Base-by-base conservation (phyloP, 164 flowering plant species). In the Vitis labrusca region DNA sequence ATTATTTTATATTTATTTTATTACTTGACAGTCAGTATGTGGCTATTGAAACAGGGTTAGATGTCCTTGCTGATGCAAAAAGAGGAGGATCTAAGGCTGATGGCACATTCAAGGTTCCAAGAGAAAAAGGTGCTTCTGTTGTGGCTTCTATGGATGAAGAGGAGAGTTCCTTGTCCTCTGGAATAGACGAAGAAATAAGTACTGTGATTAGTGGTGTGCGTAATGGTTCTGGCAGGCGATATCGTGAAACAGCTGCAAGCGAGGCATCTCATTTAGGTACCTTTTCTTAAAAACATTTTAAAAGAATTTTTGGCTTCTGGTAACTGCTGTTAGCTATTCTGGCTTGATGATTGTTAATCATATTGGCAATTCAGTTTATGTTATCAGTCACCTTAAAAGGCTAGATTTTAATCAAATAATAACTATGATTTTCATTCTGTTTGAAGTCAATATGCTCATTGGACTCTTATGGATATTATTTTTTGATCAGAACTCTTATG, bases 41-140 rank as follows among this genome's bases (percentile, higher is more conserved):
- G 17, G 23, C 2, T 60, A 13, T 75, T 51, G 29, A 9, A 47
- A 67, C 72, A 92, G 94, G 98, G 13, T 62, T 89, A 27, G 97
- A 90, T 80, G 85, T 74, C 2, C 88, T 88, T 60, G 96, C 97
- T 9, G 65, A 19, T 73, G 90, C 85, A 30, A 93, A 93, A 65
- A 73, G 96, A 10, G 77, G 27, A 60, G 91, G 50, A 65, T 71
- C 86, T 56, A 84, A 82, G 67, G 78, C 15, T 59, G 86, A 83
- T 19, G 82, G 78, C 50, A 76, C 71, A 17, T 95, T 93, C 70
- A 95, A 90, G 79, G 88, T 87, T 17, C 97, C 97, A 3, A 78
- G 71, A 73, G 90, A 88, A 60, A 84, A 78, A 70, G 71, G 73
- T 61, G 50, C 83, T 58, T 84, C 91, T 12, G 67, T 82, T 68